Conservation (phyloP, 495 filamentous ascomycete genomes). For the Hyaloscypha bicolor region DNA sequence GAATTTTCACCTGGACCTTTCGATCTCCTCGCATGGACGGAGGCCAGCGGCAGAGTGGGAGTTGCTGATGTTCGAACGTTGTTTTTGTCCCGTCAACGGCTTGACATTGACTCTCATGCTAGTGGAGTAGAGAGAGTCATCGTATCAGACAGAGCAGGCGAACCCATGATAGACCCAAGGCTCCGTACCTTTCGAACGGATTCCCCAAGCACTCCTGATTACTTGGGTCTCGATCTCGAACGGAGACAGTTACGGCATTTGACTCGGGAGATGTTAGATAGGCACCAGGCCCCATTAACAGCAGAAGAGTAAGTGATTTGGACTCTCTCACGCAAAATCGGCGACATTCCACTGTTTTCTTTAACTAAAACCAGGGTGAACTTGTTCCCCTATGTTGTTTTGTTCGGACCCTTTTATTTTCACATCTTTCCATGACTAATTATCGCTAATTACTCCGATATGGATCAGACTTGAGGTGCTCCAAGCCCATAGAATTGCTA, state of each 20-base stretch:
- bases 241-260: conserved; percentile 29
- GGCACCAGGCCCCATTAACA: conserved; percentile 40
- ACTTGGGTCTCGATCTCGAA: conserved; percentile 29
- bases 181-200: conserved; percentile 28
- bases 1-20: conserved; percentile 85
- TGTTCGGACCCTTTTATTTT: neutral
- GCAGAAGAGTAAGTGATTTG: conserved; percentile 38
- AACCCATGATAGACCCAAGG: conserved; percentile 30
- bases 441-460: neutral
- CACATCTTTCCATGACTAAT: neutral
- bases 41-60: conserved; percentile 82
- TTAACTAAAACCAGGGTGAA: neutral
- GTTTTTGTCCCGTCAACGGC: conserved; percentile 73
- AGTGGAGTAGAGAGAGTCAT: conserved; percentile 41
- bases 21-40: conserved; percentile 92
- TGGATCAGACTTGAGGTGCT: conserved; percentile 40
- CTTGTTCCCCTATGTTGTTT: neutral
- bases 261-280: conserved; percentile 29
- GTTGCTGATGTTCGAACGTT: conserved; percentile 81
- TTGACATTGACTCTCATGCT: conserved; percentile 63
- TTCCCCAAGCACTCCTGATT: conserved; percentile 29
- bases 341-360: neutral
- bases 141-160: conserved; percentile 20
- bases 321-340: neutral
- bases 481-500: conserved; percentile 48